Percentiles rank a stretch among this genome's conserved stretches.
These are phyloP conservation scores for Jacaranda copaia DNA, from an alignment of 257 asterid species.

Conservation along the genomic window DNA sequence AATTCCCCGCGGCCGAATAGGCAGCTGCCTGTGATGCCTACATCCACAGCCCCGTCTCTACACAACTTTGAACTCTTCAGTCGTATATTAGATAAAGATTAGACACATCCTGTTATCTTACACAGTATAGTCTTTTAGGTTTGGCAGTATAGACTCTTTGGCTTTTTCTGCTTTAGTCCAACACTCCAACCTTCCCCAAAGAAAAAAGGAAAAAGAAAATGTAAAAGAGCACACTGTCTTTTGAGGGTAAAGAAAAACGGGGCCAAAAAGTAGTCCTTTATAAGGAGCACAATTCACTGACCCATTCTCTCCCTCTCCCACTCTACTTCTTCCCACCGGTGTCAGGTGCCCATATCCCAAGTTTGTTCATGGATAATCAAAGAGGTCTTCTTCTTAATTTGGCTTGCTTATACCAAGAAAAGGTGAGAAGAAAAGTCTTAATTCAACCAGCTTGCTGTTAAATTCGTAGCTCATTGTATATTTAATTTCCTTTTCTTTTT, in stretches of 20 bases:
- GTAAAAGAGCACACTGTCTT: neutral
- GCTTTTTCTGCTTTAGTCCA: slow-evolving; percentile 46
- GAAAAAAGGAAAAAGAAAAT: neutral
- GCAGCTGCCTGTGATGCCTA: neutral
- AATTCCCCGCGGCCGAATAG: slow-evolving; percentile 28
- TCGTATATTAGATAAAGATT: neutral
- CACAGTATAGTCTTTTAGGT: neutral
- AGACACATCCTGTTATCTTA: slow-evolving; percentile 1
- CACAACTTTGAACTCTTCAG: neutral
- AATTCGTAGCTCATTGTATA: slow-evolving; percentile 39
- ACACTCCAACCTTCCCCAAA: slow-evolving; percentile 29
- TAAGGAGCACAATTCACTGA: slow-evolving; percentile 26
- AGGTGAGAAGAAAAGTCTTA: slow-evolving; percentile 49
- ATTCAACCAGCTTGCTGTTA: neutral
- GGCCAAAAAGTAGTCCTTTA: slow-evolving; percentile 35
- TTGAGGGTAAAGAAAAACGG: neutral
- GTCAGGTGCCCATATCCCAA: neutral
- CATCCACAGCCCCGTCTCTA: neutral
- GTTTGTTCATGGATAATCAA: slow-evolving; percentile 57
- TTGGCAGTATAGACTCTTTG: slow-evolving; percentile 32
- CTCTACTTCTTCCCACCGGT: neutral
- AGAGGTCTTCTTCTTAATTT: slow-evolving; percentile 56
- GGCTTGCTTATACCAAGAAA: slow-evolving; percentile 61
- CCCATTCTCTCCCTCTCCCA: slow-evolving; percentile 5
- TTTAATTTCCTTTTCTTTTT: slow-evolving; percentile 29